phyloP scores from a whole-genome alignment of 1,284 basidiomycete species.

The Peniophora sp. region DNA sequence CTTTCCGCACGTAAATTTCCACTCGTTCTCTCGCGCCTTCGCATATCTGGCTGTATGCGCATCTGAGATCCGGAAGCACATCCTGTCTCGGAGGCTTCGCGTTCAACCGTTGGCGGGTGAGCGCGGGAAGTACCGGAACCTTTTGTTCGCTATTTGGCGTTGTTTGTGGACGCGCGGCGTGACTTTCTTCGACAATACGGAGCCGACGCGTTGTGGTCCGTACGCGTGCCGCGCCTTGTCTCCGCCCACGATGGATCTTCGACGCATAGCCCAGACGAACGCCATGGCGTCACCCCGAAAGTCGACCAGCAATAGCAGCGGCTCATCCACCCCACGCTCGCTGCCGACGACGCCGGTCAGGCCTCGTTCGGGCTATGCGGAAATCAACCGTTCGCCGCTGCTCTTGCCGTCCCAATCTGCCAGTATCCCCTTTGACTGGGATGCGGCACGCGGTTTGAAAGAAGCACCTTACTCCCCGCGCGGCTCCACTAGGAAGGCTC shows the following conservation, averaged over 20 bases:
- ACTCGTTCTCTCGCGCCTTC: too few relatives aligned
- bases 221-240: neutral
- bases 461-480: slow-evolving; percentile 65
- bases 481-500: slow-evolving; percentile 27
- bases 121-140: too few relatives aligned
- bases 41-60: too few relatives aligned
- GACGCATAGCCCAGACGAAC: slow-evolving; percentile 25
- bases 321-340: slow-evolving; percentile 9
- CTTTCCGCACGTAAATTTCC: neutral
- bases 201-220: too few relatives aligned
- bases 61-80: too few relatives aligned
- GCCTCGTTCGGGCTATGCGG: neutral
- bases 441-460: slow-evolving; percentile 56
- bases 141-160: too few relatives aligned
- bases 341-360: neutral
- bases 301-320: neutral
- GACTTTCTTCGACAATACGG: too few relatives aligned
- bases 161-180: too few relatives aligned
- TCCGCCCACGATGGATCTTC: slow-evolving; percentile 14
- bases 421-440: slow-evolving; percentile 74
- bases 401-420: slow-evolving; percentile 62
- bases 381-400: slow-evolving; percentile 34
- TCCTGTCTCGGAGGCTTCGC: neutral
- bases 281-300: slow-evolving; percentile 13
- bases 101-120: neutral